Base-by-base conservation (phyloP, 1,284 basidiomycete genomes). In the Mycena citricolor region DNA sequence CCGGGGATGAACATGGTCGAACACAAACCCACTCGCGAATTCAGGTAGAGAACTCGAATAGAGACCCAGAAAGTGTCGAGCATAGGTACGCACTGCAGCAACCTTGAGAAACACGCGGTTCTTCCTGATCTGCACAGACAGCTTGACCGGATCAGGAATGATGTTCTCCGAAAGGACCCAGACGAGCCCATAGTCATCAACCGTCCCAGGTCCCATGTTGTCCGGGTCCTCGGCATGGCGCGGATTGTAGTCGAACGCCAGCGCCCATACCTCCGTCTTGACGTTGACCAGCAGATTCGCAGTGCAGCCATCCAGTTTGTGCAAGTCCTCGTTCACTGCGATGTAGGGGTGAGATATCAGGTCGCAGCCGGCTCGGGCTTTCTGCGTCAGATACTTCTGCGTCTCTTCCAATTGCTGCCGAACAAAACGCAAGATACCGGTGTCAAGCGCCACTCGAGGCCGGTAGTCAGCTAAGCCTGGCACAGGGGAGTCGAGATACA, bases 1-100 rank as follows among this genome's bases (percentile, higher is more conserved):
- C 8, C 16, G 17, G 14, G 17, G 40, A 3, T 42, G 32, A 23
- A 41, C 20, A n/a, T 41, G 39, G 30, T 41, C 39, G 14, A 41
- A 41, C 39, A 41, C 28, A 32, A 41, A 41, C 12, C 39, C 39
- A 12, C 7, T 22, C n/a, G 39, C 28, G 30, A 41, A 41, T 41
- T 41, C 39, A 41, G 39, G 39, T 5, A 32, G 39, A 7, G 39
- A 41, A 3, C 30, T 22, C 24, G 39, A 21, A 19, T 23, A 41
- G 29, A 41, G 22, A 14, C 39, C 39, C 7, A 41, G 39, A 10
- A 8, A 10, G n/a, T 41, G 39, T 32, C 24, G 11, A 19, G 39
- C 39, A 32, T 41, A 41, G 10, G 29, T 32, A 5, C 39, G 39
- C 17, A 2, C 17, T 19, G 32, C 17, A 11, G 22, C 21, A 1